Evolutionary conservation across 2,329 filamentous ascomycete genomes (phyloP).

Genomic region (Paracamarosporium sp.): DNA sequence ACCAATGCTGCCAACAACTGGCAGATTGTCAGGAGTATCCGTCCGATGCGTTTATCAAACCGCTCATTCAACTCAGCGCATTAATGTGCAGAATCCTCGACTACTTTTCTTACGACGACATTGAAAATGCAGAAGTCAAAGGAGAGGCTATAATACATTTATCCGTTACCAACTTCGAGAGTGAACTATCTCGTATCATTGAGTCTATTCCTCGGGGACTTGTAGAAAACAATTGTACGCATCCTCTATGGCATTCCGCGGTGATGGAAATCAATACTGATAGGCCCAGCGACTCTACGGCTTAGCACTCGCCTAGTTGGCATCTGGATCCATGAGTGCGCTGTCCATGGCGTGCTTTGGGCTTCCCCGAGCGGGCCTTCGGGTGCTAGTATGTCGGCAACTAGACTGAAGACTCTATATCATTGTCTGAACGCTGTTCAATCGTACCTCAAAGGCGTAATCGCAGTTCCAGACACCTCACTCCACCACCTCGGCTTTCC

Average conservation of each 20-base stretch:
- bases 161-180: constrained; percentile 20
- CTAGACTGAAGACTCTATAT: constrained; percentile 15
- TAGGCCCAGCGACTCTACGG: constrained; percentile 8
- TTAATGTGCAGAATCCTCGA: constrained; percentile 24
- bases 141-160: constrained; percentile 25
- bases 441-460: constrained; percentile 18
- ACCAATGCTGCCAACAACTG: constrained; percentile 20
- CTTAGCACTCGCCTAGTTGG: constrained; percentile 14
- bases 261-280: background rate
- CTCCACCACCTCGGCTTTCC: constrained; percentile 23
- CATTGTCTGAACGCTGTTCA: constrained; percentile 16
- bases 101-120: constrained; percentile 31
- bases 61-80: constrained; percentile 23
- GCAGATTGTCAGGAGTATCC: constrained; percentile 13
- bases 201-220: constrained; percentile 4
- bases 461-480: constrained; percentile 9
- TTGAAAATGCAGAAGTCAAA: constrained; percentile 24
- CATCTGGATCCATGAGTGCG: constrained; percentile 30
- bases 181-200: constrained; percentile 21
- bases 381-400: constrained; percentile 7
- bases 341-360: constrained; percentile 28
- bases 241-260: background rate
- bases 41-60: constrained; percentile 26
- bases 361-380: background rate
- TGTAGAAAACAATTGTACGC: constrained; percentile 16